Percentiles rank a stretch among this genome's conserved stretches.
These are phyloP conservation scores for Cicer bijugum DNA, from an alignment of 306 rosid species.

Conservation along the genomic window DNA sequence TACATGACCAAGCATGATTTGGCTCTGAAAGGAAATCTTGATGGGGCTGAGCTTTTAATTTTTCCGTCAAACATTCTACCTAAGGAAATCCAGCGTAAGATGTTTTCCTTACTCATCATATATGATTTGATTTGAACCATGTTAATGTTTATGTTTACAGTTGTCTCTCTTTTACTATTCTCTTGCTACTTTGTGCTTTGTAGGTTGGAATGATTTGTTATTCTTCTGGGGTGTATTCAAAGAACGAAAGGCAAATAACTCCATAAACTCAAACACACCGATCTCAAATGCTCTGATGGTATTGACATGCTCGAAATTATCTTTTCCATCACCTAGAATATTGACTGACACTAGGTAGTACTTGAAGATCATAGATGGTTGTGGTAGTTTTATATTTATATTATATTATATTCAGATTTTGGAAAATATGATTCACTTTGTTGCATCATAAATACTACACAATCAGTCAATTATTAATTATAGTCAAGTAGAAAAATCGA, in stretches of 20 bases:
- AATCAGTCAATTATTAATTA: slow-evolving; percentile 3
- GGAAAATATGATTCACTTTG: not conserved
- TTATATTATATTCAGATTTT: no score
- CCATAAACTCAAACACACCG: slow-evolving; percentile 3
- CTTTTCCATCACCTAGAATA: no score
- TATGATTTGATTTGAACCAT: not conserved
- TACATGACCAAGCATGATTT: slow-evolving; percentile 48
- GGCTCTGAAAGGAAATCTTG: slow-evolving; percentile 50
- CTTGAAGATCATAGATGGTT: no score
- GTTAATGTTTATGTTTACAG: not conserved
- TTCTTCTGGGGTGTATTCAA: slow-evolving; percentile 45
- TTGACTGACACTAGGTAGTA: no score
- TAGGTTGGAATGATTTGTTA: slow-evolving; percentile 37
- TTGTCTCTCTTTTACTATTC: slow-evolving; percentile 5
- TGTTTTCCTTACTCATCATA: slow-evolving; percentile 4
- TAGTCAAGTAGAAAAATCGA: not conserved
- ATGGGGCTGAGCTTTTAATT: slow-evolving; percentile 49
- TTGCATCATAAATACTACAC: not conserved
- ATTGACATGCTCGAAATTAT: not conserved
- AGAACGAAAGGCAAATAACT: slow-evolving; percentile 18
- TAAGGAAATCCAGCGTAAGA: slow-evolving; percentile 43
- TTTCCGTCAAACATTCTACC: slow-evolving; percentile 52
- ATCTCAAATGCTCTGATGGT: slow-evolving; percentile 27
- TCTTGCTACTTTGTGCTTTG: slow-evolving; percentile 6
- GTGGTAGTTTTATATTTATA: no score